Percentiles rank a stretch among this genome's conserved stretches.
Conservation (phyloP, 768 basidiomycete species). For the Udeniomyces megalosporus region DNA sequence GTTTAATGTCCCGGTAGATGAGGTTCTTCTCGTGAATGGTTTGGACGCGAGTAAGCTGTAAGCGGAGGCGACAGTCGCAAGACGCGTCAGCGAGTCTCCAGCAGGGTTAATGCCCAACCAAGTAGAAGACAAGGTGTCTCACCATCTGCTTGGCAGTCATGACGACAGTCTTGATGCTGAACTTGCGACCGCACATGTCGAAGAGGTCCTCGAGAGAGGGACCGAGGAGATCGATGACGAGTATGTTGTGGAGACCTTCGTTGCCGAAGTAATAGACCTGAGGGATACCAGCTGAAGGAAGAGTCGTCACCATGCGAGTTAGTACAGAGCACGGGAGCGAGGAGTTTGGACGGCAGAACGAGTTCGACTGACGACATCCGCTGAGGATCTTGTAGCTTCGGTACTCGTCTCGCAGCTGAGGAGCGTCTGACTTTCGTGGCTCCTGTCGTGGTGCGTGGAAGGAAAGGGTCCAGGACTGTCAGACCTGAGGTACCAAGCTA, state of each 20-base stretch:
- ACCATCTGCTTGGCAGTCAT: constrained; percentile 99
- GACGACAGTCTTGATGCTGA: constrained; percentile 93
- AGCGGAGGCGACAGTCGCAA: not conserved
- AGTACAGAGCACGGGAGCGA: constrained; percentile 7
- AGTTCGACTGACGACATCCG: constrained; percentile 58
- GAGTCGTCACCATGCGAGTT: constrained; percentile 6
- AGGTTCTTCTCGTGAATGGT: constrained; percentile 99
- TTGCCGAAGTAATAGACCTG: constrained; percentile 99
- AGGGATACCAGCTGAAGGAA: constrained; percentile 66
- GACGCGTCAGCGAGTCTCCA: not conserved
- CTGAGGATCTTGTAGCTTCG: constrained; percentile 90
- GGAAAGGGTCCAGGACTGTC: not conserved
- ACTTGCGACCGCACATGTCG: constrained; percentile 97
- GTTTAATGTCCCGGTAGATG: constrained; percentile 98
- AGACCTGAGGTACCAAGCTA: not conserved
- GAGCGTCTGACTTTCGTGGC: constrained; percentile 86
- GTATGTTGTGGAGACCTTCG: constrained; percentile 94
- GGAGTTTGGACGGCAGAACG: not conserved
- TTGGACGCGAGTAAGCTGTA: constrained; percentile 80
- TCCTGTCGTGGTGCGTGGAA: constrained; percentile 26
- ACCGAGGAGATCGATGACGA: constrained; percentile 94
- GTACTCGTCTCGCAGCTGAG: constrained; percentile 95
- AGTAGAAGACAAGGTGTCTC: constrained; percentile 22
- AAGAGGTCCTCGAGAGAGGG: constrained; percentile 95
- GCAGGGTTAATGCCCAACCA: not conserved